Evolutionary conservation across 2,329 filamentous ascomycete genomes (phyloP), one percentile per base, ranked within the genome.

Genomic region (Tolypocladium inflatum): DNA sequence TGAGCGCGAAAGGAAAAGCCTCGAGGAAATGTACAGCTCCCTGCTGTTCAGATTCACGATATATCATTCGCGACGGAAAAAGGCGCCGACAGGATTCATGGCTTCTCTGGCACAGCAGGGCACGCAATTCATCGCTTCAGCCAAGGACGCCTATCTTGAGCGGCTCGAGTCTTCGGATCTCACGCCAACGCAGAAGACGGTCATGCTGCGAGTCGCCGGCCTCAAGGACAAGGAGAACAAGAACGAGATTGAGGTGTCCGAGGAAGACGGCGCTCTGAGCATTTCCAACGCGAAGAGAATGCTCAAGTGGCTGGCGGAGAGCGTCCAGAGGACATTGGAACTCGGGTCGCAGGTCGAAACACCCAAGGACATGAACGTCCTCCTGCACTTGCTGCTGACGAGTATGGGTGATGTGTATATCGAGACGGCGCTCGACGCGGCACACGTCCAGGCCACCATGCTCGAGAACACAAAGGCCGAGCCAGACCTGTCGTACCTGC

Each of bases 291-390:
- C 92, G n/a, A 97, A 97, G 75, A 84, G 94, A 58, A 99, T 99
- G 92, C 82, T 99, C 60, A 95, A 90, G 70, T 99, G 94, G 94
- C 78, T 99, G 45, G 94, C 94, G 2, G 94, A 99, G 76, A 91
- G 90, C 61, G 93, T 99, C 30, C 89, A 94, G 43, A 82, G 94
- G 62, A 91, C 91, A 0, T 80, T 99, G 11, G 94, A 99, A 71
- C 80, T 99, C n/a, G 91, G 90, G 30, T 88, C 90, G 30, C 86
- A 87, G 55, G 88, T 82, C 58, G 94, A 99, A 65, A 97, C 91
- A 5, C 91, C 94, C 19, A 97, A 96, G 71, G 94, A 99, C 71
- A 90, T 97, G 58, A 89, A 88, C 52, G 86, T 90, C 60, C 80
- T 97, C 30, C 81, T 97, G 39, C 89, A 88, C 68, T 81, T 97